Evolutionary conservation across 495 filamentous ascomycete genomes (phyloP), one percentile per base, ranked within the genome.

Genomic region (Talaromyces borbonicus): DNA sequence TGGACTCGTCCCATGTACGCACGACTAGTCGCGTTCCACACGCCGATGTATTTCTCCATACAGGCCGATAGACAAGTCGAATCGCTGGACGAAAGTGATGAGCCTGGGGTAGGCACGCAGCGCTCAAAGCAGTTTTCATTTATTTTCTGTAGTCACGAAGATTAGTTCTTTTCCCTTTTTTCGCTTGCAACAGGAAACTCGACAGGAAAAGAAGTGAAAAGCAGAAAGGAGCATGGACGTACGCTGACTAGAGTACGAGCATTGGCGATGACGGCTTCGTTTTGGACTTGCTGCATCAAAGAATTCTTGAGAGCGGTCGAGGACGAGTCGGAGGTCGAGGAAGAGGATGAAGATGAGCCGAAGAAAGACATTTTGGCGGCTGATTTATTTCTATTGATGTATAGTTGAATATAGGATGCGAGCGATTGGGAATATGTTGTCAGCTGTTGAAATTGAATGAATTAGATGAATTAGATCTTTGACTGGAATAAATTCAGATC

Each of bases 41-140:
- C 77, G 19, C 72, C 66, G 75, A 96, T 94, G 72, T 98, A 98
- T 69, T 98, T 98, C 61, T 96, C 87, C 84, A 95, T 92, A 71
- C 92, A 98, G 49, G 73, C 67, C 5, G 82, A 83, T 48, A 90
- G 74, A 74, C 92, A 98, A 35, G 75, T 71, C 63, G 82, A 78
- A 67, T 89, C 79, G 55, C 70, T 73, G 43, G 70, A 63, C 27
- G 86, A 87, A 38, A 97, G 66, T 31, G 83, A 84, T 41, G 73
- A 64, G 45, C 87, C 83, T 43, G 92, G 92, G 54, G 88, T 81
- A 22, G 90, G 81, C 31, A 98, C 71, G 69, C 92, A 98, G 59
- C 82, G 82, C 27, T 90, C 79, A 78, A 95, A 97, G 77, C 92
- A 98, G 73, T 93, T 81, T 60, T 90, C 81, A 74, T 96, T 95